phyloP scores from a whole-genome alignment of 2,329 filamentous ascomycete genomes.

The Aspergillus tamarii region DNA sequence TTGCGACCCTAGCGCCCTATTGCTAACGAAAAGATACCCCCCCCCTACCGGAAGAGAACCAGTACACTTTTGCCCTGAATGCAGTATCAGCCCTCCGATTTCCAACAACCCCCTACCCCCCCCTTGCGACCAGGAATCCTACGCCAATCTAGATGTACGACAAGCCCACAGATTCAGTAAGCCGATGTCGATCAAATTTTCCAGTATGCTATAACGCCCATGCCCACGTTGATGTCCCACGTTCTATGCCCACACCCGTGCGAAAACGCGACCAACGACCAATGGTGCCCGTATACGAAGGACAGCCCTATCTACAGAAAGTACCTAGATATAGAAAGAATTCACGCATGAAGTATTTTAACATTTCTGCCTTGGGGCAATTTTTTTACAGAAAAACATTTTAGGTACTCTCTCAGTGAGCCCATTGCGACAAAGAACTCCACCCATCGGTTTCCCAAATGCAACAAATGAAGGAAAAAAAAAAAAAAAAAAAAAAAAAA shows the following conservation, averaged over 20 bases:
- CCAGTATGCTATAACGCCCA: neutral
- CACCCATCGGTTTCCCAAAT: too few species aligned
- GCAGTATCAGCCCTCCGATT: neutral
- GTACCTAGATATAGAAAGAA: neutral
- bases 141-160: neutral
- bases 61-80: neutral
- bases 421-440: neutral
- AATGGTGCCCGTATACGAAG: neutral
- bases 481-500: too few species aligned
- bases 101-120: too few species aligned
- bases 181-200: neutral
- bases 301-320: neutral
- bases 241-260: neutral
- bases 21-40: neutral
- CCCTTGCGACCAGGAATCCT: neutral
- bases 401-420: neutral
- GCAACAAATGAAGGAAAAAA: too few species aligned
- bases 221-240: too few species aligned
- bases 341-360: neutral
- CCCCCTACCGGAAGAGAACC: neutral
- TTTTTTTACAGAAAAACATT: neutral
- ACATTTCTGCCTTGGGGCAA: neutral
- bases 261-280: neutral
- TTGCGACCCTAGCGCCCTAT: neutral
- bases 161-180: neutral